These are phyloP conservation scores for Aspergillus melleus DNA, from an alignment of 2,329 filamentous ascomycete species.

Conservation along the genomic window DNA sequence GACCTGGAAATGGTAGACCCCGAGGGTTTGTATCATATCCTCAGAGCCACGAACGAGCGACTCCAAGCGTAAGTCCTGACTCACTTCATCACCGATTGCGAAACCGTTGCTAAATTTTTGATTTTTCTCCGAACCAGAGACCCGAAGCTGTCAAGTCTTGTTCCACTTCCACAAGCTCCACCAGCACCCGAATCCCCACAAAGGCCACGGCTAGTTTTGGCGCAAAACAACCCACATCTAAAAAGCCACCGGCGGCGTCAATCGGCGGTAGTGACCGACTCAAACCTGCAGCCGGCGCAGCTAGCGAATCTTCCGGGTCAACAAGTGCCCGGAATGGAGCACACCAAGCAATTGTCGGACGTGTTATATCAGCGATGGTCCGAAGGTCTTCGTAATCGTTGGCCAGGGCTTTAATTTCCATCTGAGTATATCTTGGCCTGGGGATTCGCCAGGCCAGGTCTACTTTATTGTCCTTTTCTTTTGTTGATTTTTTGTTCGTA, in stretches of 20 bases:
- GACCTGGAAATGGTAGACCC: conserved; percentile 83
- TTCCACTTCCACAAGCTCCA: conserved; percentile 38
- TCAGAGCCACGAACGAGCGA: conserved; percentile 74
- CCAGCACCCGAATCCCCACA: conserved; percentile 43
- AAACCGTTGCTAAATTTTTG: conserved; percentile 5
- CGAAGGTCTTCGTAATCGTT: conserved; percentile 73
- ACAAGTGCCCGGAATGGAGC: conserved; percentile 76
- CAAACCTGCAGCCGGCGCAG: conserved; percentile 40
- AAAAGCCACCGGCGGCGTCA: conserved; percentile 73
- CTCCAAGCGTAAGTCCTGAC: conserved; percentile 52
- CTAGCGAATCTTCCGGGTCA: conserved; percentile 56
- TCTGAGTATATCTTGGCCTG: not conserved
- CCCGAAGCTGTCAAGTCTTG: conserved; percentile 39
- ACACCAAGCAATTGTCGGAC: conserved; percentile 83
- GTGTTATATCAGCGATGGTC: conserved; percentile 90
- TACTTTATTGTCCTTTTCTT: conserved; percentile 14
- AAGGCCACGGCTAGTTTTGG: conserved; percentile 69
- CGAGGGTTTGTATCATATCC: conserved; percentile 82
- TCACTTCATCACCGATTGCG: not conserved
- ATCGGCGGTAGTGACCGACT: conserved; percentile 37
- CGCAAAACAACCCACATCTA: conserved; percentile 80
- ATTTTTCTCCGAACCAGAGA: conserved; percentile 28
- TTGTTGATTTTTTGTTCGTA: conserved; percentile 21
- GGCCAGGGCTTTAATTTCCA: conserved; percentile 46
- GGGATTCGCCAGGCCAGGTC: not conserved